Base-by-base conservation (phyloP, 177 flowering plant species). In the Vitis hybrid region DNA sequence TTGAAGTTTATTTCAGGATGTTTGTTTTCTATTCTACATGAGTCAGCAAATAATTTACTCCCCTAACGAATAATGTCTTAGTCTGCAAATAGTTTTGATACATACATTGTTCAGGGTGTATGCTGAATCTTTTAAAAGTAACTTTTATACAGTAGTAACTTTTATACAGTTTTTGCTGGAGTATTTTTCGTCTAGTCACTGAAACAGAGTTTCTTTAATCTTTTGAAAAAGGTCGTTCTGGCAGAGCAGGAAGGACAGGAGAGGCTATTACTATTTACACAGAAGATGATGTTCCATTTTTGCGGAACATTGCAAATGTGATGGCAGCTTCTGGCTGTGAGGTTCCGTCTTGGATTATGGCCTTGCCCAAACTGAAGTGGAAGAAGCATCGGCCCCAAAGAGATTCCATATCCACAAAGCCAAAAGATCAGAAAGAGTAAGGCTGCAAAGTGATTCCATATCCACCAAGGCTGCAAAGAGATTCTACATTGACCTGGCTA, bases 191-290 rank as follows among this genome's bases (percentile, higher is more conserved):
- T 45, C 32, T 52, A 17, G 34, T 64, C 10, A 23, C 59, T 74
- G 60, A 66, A 63, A 56, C 64, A 12, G 13, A 49, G 2, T 65
- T 63, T 70, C 30, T 45, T 50, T 75, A 50, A 52, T 73, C 60
- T 72, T 67, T 40, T 60, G 26, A 7, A 61, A 66, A 70, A 96
- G 98, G 99, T 69, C 90, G 99, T 52, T 81, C 87, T 40, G 98
- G 99, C 66, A 87, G 99, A 83, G 98, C 99, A 40, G 98, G 95
- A 56, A 83, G 99, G 75, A 80, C 64, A 7, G 98, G 99, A 40
- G 92, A 91, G 78, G 97, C 97, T n/a, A 83, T 92, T 23, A 91
- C 97, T 0, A 82, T 90, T 12, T 93, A 89, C 74, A 89, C 99
- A 5, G 97, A 96, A 70, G 88, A 73, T 4, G 97, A 93, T 80